phyloP scores from a whole-genome alignment of 176 grass and related monocot genomes.

The Elaeis guineensis region DNA sequence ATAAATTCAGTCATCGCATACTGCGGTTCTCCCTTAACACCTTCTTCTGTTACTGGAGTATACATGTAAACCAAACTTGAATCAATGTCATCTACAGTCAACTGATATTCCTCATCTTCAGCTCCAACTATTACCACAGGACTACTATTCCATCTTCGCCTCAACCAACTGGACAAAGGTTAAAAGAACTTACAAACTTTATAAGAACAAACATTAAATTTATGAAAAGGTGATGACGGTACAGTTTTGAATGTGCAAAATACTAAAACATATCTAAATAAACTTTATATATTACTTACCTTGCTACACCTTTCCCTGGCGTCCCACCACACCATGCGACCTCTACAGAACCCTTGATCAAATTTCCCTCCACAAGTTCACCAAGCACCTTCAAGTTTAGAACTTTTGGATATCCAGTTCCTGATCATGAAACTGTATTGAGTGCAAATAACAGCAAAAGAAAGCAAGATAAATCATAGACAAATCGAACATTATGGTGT shows the following conservation, averaged over 20 bases:
- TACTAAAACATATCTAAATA: background rate
- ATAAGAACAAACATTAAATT: background rate
- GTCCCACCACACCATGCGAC: slow-evolving; percentile 94
- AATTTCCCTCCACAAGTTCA: slow-evolving; percentile 88
- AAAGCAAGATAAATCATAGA: too few relatives aligned
- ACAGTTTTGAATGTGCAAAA: background rate
- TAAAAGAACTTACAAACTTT: slow-evolving; percentile 23
- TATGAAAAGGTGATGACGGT: slow-evolving; percentile 5
- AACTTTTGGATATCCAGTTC: slow-evolving; percentile 94
- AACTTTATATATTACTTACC: slow-evolving; percentile 36
- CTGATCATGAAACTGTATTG: slow-evolving; percentile 37
- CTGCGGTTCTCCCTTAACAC: slow-evolving; percentile 68
- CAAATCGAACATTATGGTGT: too few relatives aligned
- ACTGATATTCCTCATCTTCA: slow-evolving; percentile 64
- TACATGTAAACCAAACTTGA: slow-evolving; percentile 93
- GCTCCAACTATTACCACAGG: slow-evolving; percentile 60
- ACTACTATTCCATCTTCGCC: slow-evolving; percentile 59
- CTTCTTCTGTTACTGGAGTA: slow-evolving; percentile 74
- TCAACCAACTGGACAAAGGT: slow-evolving; percentile 60
- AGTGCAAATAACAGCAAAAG: slow-evolving; percentile 4
- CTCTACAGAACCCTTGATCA: slow-evolving; percentile 62
- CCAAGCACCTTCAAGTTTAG: slow-evolving; percentile 59
- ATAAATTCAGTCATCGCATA: slow-evolving; percentile 75
- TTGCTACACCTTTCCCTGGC: slow-evolving; percentile 72
- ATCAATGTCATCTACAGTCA: slow-evolving; percentile 74